Percentiles rank a stretch among this genome's conserved stretches.
phyloP scores from a whole-genome alignment of 768 basidiomycete genomes.

The Artomyces pyxidatus region DNA sequence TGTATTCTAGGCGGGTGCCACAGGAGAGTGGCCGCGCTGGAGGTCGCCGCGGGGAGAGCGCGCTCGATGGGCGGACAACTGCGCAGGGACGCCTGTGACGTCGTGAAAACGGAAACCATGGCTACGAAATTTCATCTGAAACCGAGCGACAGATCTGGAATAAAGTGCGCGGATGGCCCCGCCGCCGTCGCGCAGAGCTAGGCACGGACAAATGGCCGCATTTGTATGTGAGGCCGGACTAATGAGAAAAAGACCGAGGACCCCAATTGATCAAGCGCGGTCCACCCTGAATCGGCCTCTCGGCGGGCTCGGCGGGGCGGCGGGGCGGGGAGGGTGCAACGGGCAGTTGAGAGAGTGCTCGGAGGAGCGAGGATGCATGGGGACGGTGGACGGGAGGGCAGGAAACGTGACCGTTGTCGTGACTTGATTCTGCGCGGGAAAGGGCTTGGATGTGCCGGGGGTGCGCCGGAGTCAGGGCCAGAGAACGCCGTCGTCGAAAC shows the following conservation, averaged over 20 bases:
- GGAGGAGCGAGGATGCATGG: neutral
- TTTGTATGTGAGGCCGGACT: too few species aligned
- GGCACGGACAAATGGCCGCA: too few species aligned
- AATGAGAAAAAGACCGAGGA: too few species aligned
- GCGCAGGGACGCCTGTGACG: neutral
- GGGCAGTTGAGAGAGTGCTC: neutral
- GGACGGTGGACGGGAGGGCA: neutral
- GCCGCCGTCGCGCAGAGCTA: too few species aligned
- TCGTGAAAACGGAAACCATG: neutral
- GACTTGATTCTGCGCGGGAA: too few species aligned
- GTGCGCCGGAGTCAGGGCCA: neutral
- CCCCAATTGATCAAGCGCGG: too few species aligned
- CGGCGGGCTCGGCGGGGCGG: neutral
- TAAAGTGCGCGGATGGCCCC: too few species aligned
- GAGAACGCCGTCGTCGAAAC: slow-evolving; percentile 52
- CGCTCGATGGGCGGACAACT: neutral
- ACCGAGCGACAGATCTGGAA: too few species aligned
- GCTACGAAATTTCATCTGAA: too few species aligned
- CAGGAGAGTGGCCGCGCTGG: neutral
- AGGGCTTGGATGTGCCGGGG: too few species aligned
- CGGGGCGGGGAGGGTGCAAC: neutral
- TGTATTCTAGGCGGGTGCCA: too few species aligned
- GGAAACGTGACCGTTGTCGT: neutral
- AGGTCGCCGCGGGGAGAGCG: neutral
- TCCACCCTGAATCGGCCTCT: neutral